These are phyloP conservation scores for Xerocomus brunneocitrinus DNA, from an alignment of 768 basidiomycete species.

Conservation along the genomic window DNA sequence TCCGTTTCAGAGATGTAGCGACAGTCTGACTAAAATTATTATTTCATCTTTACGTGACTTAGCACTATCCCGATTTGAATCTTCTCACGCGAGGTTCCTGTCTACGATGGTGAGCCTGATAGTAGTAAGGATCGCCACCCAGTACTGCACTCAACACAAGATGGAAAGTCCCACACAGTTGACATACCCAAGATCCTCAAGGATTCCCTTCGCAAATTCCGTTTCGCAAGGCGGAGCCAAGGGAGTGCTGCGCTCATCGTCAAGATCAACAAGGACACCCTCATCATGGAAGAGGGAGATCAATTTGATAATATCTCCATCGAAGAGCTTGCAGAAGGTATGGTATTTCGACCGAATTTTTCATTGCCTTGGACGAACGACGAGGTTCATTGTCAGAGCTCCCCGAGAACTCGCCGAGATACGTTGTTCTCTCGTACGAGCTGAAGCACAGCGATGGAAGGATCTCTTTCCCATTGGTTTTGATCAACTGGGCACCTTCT, in stretches of 20 bases:
- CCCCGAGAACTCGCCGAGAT: slow-evolving; percentile 83
- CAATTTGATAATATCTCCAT: slow-evolving; percentile 71
- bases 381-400: slow-evolving; percentile 50
- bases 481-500: slow-evolving; percentile 85
- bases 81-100: background rate
- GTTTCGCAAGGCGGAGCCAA: slow-evolving; percentile 58
- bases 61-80: background rate
- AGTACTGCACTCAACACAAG: background rate
- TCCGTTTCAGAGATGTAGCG: too few species aligned
- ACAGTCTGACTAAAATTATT: too few species aligned
- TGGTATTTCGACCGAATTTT: slow-evolving; percentile 2
- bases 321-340: slow-evolving; percentile 87
- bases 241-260: slow-evolving; percentile 78
- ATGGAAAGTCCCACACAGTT: slow-evolving; percentile 48
- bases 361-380: background rate
- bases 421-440: slow-evolving; percentile 80
- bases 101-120: slow-evolving; percentile 22
- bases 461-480: slow-evolving; percentile 76
- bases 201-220: slow-evolving; percentile 78
- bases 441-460: slow-evolving; percentile 77
- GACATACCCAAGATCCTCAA: slow-evolving; percentile 81
- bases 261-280: slow-evolving; percentile 83
- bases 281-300: slow-evolving; percentile 81
- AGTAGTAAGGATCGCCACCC: background rate
- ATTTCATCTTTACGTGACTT: too few species aligned